Conservation (phyloP, 495 filamentous ascomycete species). For the Durotheca rogersii region DNA sequence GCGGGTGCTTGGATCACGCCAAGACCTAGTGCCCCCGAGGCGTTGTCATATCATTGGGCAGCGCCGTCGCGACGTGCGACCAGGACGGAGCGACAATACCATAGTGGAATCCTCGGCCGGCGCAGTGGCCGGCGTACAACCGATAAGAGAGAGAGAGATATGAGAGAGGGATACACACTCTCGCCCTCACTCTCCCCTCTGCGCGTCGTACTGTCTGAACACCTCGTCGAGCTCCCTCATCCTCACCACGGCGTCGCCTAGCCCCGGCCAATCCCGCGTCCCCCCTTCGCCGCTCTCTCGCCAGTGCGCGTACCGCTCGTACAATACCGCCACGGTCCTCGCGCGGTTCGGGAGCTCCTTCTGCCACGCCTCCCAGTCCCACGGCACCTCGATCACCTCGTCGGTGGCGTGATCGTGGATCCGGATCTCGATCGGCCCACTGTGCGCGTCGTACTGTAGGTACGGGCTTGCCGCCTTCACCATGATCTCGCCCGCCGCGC, state of each 20-base stretch:
- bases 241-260: constrained; percentile 28
- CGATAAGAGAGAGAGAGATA: no score
- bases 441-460: constrained; percentile 39
- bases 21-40: no score
- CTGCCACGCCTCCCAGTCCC: constrained; percentile 46
- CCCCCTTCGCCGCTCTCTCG: constrained; percentile 13
- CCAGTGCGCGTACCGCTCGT: constrained; percentile 49
- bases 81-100: no score
- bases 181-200: not conserved
- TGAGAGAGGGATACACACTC: no score
- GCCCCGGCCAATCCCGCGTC: constrained; percentile 23
- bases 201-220: constrained; percentile 42
- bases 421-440: constrained; percentile 41
- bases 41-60: no score
- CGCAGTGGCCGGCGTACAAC: no score
- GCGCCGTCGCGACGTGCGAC: no score
- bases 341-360: constrained; percentile 38
- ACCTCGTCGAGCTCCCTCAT: constrained; percentile 43
- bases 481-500: constrained; percentile 56
- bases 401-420: constrained; percentile 46
- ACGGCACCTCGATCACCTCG: constrained; percentile 44
- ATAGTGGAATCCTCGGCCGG: no score
- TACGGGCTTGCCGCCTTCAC: constrained; percentile 40
- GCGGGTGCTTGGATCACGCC: no score
- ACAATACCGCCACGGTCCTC: constrained; percentile 49